Evolutionary conservation across 805 yeast species (phyloP).

Genomic region (Candida tibetensis): DNA sequence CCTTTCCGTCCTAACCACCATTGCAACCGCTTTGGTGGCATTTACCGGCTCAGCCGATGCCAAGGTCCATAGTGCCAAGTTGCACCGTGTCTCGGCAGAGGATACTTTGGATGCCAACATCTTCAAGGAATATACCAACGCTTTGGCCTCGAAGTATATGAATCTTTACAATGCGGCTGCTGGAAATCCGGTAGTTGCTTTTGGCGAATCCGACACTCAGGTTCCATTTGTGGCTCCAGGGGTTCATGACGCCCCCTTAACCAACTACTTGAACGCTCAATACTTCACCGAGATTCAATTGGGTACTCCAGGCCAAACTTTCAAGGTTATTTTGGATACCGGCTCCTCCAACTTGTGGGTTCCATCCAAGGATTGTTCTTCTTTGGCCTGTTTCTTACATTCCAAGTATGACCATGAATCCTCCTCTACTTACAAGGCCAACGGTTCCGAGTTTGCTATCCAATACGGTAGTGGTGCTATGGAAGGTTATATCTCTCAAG

Average conservation of each 20-base stretch:
- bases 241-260: constrained; percentile 77
- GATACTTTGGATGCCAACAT: constrained; percentile 52
- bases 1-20: constrained; percentile 37
- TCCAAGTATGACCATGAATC: constrained; percentile 80
- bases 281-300: constrained; percentile 86
- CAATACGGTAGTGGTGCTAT: constrained; percentile 91
- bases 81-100: constrained; percentile 56
- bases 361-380: constrained; percentile 83
- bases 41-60: constrained; percentile 41
- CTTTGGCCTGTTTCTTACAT: constrained; percentile 94
- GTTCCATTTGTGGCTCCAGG: constrained; percentile 40
- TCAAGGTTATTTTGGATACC: constrained; percentile 93
- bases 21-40: constrained; percentile 40
- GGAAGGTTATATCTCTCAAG: constrained; percentile 90
- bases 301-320: constrained; percentile 92
- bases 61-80: constrained; percentile 52
- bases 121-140: constrained; percentile 52
- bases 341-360: constrained; percentile 98
- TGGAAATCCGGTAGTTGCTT: constrained; percentile 26
- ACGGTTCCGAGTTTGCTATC: constrained; percentile 83
- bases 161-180: constrained; percentile 41
- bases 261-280: constrained; percentile 94
- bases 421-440: constrained; percentile 81
- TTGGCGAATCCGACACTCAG: constrained; percentile 26
- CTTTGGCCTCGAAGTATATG: constrained; percentile 62